Percentiles rank a stretch among this genome's conserved stretches.
Conservation (phyloP, 129 eudicot genomes). For the Deinandra increscens region DNA sequence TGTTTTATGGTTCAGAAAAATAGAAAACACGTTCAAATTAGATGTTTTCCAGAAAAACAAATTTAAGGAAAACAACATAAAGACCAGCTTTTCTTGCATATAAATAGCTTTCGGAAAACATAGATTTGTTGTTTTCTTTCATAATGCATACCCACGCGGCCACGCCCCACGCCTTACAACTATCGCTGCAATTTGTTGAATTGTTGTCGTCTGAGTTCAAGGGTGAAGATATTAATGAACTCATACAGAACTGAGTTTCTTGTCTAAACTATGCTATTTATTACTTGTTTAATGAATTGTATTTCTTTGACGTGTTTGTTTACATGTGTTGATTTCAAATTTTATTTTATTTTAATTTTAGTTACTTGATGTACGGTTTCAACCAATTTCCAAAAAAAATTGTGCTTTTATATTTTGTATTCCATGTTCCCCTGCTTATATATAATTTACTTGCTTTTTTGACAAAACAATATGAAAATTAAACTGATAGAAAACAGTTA, state of each 20-base stretch:
- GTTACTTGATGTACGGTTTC: neutral
- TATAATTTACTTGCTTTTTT: neutral
- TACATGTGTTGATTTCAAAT: neutral
- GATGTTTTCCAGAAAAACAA: no score
- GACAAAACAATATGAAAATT: neutral
- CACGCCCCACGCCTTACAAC: no score
- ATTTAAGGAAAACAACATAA: no score
- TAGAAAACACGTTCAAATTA: no score
- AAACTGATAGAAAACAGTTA: neutral
- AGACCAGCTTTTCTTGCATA: no score
- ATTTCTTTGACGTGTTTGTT: neutral
- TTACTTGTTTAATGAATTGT: no score
- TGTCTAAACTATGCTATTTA: neutral
- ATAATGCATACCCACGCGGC: no score
- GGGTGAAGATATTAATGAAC: neutral
- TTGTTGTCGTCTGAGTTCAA: neutral
- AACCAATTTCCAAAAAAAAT: neutral
- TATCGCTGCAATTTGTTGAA: neutral
- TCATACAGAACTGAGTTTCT: neutral
- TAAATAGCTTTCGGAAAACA: no score
- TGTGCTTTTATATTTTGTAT: neutral
- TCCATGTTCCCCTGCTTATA: neutral
- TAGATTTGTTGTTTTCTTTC: no score
- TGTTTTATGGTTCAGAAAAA: neutral
- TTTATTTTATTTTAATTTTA: neutral